Evolutionary conservation across 345 rosid species (phyloP).

Genomic region (Kernera saxatilis): DNA sequence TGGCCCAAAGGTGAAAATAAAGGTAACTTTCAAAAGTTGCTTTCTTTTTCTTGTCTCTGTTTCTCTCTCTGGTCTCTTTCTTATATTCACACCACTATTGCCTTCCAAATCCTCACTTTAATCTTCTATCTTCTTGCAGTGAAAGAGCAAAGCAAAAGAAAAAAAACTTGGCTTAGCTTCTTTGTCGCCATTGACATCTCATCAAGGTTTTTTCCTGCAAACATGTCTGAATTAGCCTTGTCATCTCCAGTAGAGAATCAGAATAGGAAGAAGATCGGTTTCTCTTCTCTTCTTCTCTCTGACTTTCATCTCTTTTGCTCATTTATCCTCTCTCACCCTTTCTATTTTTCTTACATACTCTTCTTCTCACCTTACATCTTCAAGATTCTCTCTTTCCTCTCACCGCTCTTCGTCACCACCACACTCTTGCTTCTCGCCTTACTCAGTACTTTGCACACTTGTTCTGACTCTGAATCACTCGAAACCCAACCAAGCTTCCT

Average conservation of each 20-base stretch:
- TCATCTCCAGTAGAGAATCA: constrained; percentile 23
- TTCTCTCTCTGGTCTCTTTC: constrained; percentile 22
- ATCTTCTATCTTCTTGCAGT: constrained; percentile 4
- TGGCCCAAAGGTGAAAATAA: constrained; percentile 32
- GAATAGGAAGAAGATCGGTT: constrained; percentile 32
- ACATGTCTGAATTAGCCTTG: constrained; percentile 50
- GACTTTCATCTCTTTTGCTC: constrained; percentile 45
- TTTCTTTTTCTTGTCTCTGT: constrained; percentile 19
- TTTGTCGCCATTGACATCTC: constrained; percentile 23
- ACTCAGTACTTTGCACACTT: constrained; percentile 31
- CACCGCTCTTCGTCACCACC: constrained; percentile 81
- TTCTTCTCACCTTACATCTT: constrained; percentile 67
- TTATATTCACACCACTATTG: constrained; percentile 59
- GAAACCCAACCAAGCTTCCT: constrained; percentile 42
- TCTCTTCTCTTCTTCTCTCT: constrained; percentile 46
- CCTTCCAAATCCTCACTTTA: constrained; percentile 27
- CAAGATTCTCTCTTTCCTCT: constrained; percentile 72
- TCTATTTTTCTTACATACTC: constrained; percentile 44
- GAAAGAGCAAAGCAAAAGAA: constrained; percentile 19
- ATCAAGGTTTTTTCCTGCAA: background rate
- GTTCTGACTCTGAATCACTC: constrained; percentile 12
- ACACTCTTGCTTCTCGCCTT: constrained; percentile 62
- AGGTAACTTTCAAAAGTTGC: constrained; percentile 39
- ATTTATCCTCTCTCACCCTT: constrained; percentile 56
- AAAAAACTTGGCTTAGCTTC: background rate